Evolutionary conservation across 1,284 basidiomycete species (phyloP), one percentile per base, ranked within the genome.

Genomic region (Fomitopsis pinicola): DNA sequence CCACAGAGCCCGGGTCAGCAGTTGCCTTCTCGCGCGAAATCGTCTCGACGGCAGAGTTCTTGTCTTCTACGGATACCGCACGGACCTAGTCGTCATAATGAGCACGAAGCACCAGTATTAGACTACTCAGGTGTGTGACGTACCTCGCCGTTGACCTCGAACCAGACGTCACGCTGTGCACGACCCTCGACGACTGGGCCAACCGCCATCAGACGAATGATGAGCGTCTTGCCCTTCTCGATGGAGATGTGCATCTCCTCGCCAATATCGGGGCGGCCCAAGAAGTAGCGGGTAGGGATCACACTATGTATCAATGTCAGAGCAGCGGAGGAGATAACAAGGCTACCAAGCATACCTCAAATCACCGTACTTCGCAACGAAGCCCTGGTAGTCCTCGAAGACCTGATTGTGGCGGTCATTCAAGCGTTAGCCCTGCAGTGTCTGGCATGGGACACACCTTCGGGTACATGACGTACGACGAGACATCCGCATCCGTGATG

Each of bases 181-280:
- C 87, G 92, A 59, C 91, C 90, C 74, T 94, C 88, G 65, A 98
- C 90, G 63, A 99, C 90, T 63, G 95, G 92, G 36, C 97, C 96
- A 59, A 97, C 85, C 45, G 97, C 97, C 82, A 99, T 91, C 69
- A 99, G 83, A 72, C 95, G 94, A 76, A 99, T 89, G 73, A 98
- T 97, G 66, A 99, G 82, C 63, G 90, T 97, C 86, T 99, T 98
- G 61, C 97, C 97, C 77, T 96, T 87, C 78, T 99, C 97, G 70
- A 99, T 98, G 58, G 91, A 87, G 72, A 98, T 93, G 76, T 95
- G 88, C 87, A 99, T 92, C 78, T 99, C 97, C 78, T 98, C 95
- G 67, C 92, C 93, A 67, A 92, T 83, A 67, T 88, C 86, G 42
- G 97, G 96, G 67, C 94, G 94, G 64, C 91, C 92, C 66, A 99